Conservation (phyloP, 2,329 filamentous ascomycete species). For the Lasiodiplodia sp. region DNA sequence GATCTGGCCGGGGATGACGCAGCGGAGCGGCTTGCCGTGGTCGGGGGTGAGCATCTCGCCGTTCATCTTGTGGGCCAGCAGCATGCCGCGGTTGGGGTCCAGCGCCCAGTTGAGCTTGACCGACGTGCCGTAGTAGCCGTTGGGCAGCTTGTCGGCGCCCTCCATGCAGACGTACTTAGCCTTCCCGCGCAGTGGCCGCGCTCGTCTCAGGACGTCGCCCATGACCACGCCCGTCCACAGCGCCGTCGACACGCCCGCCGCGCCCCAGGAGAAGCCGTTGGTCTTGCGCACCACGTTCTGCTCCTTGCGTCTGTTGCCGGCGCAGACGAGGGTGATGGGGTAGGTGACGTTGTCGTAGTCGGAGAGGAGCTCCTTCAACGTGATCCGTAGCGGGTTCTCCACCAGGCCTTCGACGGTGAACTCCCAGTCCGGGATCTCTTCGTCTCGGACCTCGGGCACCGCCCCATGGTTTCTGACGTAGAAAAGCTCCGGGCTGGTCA, state of each 20-base stretch:
- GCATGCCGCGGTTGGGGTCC: slow-evolving; percentile 81
- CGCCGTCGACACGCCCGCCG: slow-evolving; percentile 85
- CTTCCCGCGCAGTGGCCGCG: slow-evolving; percentile 67
- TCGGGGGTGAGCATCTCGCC: slow-evolving; percentile 81
- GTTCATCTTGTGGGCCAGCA: slow-evolving; percentile 92
- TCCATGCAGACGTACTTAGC: slow-evolving; percentile 91
- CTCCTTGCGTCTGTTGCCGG: slow-evolving; percentile 90
- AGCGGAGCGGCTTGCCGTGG: slow-evolving; percentile 83
- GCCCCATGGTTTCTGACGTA: slow-evolving; percentile 91
- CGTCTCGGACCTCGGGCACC: slow-evolving; percentile 77
- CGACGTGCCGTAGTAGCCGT: slow-evolving; percentile 87
- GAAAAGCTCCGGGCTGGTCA: slow-evolving; percentile 87
- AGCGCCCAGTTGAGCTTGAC: slow-evolving; percentile 88
- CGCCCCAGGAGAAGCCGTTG: slow-evolving; percentile 93
- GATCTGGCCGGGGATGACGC: slow-evolving; percentile 89
- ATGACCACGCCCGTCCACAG: slow-evolving; percentile 86
- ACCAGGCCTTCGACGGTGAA: slow-evolving; percentile 86
- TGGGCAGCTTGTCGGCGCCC: slow-evolving; percentile 86
- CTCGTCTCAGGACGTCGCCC: slow-evolving; percentile 71
- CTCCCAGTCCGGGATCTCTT: slow-evolving; percentile 78
- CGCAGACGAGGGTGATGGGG: slow-evolving; percentile 88
- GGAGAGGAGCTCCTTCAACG: slow-evolving; percentile 72
- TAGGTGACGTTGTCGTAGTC: slow-evolving; percentile 84
- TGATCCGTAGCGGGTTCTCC: slow-evolving; percentile 75
- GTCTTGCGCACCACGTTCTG: slow-evolving; percentile 90